These are phyloP conservation scores for Melaleuca quinquenervia DNA, from an alignment of 345 rosid species.

Conservation along the genomic window DNA sequence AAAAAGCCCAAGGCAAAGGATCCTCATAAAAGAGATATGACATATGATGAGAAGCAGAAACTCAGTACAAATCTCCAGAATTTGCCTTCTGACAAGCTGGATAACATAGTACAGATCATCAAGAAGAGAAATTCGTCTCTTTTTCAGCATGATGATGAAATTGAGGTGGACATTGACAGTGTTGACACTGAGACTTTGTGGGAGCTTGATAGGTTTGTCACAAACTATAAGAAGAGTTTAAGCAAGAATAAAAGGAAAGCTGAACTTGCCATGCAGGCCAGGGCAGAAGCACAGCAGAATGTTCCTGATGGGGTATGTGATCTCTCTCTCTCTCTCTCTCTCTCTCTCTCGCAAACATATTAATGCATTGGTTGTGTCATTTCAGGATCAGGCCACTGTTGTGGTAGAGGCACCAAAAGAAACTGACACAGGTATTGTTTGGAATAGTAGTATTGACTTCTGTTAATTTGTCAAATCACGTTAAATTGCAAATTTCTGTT, in stretches of 20 bases:
- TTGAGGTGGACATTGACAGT: slow-evolving; percentile 94
- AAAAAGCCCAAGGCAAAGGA: slow-evolving; percentile 98
- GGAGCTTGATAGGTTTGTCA: slow-evolving; percentile 97
- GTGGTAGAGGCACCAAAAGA: slow-evolving; percentile 40
- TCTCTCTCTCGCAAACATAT: not conserved
- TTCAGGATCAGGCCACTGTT: slow-evolving; percentile 41
- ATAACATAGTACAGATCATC: slow-evolving; percentile 85
- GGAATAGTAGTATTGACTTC: not conserved
- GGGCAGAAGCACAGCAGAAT: slow-evolving; percentile 55
- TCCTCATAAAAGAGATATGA: slow-evolving; percentile 92
- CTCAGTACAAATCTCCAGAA: slow-evolving; percentile 84
- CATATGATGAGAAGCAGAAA: slow-evolving; percentile 95
- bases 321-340: not conserved
- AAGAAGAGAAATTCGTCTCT: slow-evolving; percentile 84
- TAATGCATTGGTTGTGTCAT: not conserved
- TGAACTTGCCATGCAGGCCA: slow-evolving; percentile 77
- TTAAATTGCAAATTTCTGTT: not conserved
- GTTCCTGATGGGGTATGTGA: slow-evolving; percentile 46
- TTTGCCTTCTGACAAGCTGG: slow-evolving; percentile 89
- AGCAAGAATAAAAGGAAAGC: slow-evolving; percentile 98
- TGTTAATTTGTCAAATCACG: not conserved
- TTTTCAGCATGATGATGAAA: slow-evolving; percentile 77
- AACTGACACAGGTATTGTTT: slow-evolving; percentile 37
- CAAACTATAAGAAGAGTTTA: slow-evolving; percentile 88
- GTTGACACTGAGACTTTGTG: slow-evolving; percentile 97